Base-by-base conservation (phyloP, 768 basidiomycete genomes). In the Lenzites betulinus region DNA sequence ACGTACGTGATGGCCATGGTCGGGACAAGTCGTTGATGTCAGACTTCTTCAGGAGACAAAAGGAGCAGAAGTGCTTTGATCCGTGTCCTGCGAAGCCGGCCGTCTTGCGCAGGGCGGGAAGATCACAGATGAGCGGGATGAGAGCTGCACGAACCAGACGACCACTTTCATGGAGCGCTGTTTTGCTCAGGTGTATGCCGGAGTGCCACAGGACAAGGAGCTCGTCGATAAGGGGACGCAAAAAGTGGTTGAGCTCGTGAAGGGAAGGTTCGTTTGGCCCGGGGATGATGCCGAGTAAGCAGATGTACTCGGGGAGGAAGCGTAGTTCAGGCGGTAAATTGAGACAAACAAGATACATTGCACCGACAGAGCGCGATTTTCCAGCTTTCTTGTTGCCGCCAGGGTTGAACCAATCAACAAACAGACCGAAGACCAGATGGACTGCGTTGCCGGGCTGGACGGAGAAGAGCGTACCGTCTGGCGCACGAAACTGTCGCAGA, bases 281-380 rank as follows among this genome's bases (percentile, higher is more conserved):
- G 2, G 78, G 77, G 25, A 79, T 75, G 55, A 81, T 62, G 0
- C 74, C 77, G 2, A 71, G 75, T 0, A 80, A 65, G 59, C 69
- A 80, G 66, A 81, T 72, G 56, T 81, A 78, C 47, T 66, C 64
- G 58, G 62, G n/a, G 49, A 59, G 43, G 36, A 51, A 66, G 3
- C 67, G 63, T 0, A 65, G 43, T 7, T 59, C 18, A 1, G 61
- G 63, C 4, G 70, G 71, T 2, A 73, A 61, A 51, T 73, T 70
- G 47, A 67, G 61, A 54, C 67, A 68, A 3, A 55, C 62, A 26
- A 72, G 56, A 38, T 64, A 69, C 2, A 72, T 66, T 0, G 56
- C 64, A 8, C 59, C 61, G 22, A 51, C 25, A 1, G 64, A 59
- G 16, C 56, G 47, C 0, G 51, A 39, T 23, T 55, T 49, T 2